Base-by-base conservation (phyloP, 2,329 filamentous ascomycete genomes). In the Trichophaea hybrida region DNA sequence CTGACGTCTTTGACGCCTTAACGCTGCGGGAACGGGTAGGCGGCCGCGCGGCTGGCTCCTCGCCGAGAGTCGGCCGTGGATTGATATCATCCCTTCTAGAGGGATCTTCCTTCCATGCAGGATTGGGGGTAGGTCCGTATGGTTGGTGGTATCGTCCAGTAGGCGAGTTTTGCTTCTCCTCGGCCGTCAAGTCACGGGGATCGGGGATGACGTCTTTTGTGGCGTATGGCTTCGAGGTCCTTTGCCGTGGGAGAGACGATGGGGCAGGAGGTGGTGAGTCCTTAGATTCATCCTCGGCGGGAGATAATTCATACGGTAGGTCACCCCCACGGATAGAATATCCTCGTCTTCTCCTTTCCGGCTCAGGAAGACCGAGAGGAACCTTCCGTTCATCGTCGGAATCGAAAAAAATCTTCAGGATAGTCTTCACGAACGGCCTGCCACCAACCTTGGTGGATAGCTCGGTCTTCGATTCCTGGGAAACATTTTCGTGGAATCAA, bases 401-500 rank as follows among this genome's bases (percentile, higher is more conserved):
- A 12, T 59, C 59, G 3, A 55, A 51, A 12, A n/a, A 35, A 34
- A 15, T 59, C 58, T 2, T 43, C 38, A 6, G 58, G 58, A 43
- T 49, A 49, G 57, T 55, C 33, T 8, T 50, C 43, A 10, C 12
- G 24, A 12, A 57, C 40, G 5, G 44, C 34, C 10, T 48, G 33
- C 59, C 59, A 61, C 63, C 63, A 65, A 17, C 63, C 63, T 13
- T 59, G 46, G 34, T 5, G 37, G 37, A 65, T 65, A 31, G 57
- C 55, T 6, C 40, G 48, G 49, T 66, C 64, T 24, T 54, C 59
- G 35, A 55, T 61, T n/a, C 59, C 55, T 1, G 64, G 64, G 55
- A 66, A 65, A 44, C 61, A 65, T 15, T 60, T 43, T 2, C 63
- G 46, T 4, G 63, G 63, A 12, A 66, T 62, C 40, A 61, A 34